Conservation (phyloP, 1,284 basidiomycete species). For the Xerocomus nothofagi region DNA sequence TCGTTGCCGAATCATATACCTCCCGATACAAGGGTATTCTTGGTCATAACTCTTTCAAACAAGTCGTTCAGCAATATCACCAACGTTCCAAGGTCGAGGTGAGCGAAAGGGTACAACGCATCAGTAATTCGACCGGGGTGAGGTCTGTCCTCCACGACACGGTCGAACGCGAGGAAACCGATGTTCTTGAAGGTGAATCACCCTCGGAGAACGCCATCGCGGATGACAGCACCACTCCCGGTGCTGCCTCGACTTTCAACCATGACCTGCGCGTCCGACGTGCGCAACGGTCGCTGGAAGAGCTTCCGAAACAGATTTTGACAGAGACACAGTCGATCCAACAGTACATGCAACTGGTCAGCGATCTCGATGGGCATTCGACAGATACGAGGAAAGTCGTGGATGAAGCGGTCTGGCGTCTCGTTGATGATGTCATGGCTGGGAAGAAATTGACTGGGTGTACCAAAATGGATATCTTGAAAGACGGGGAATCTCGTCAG, state of each 20-base stretch:
- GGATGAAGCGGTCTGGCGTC: conserved; percentile 40
- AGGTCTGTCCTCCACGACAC: neutral
- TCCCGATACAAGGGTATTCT: conserved; percentile 53
- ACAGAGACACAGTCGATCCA: conserved; percentile 46
- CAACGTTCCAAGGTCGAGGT: conserved; percentile 22
- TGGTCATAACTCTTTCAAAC: conserved; percentile 46
- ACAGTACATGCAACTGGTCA: conserved; percentile 47
- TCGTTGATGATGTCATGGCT: conserved; percentile 53
- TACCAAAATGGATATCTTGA: conserved; percentile 48
- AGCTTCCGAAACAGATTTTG: conserved; percentile 50
- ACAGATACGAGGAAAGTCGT: conserved; percentile 25
- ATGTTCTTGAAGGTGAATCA: neutral
- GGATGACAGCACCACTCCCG: neutral
- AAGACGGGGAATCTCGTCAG: conserved; percentile 49
- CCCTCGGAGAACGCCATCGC: neutral
- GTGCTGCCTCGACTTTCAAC: conserved; percentile 6
- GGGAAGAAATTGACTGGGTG: conserved; percentile 39
- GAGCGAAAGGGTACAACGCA: conserved; percentile 8
- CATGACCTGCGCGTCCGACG: neutral
- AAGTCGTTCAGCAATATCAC: conserved; percentile 49
- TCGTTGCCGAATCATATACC: conserved; percentile 64
- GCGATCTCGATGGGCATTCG: conserved; percentile 20
- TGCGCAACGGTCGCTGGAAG: conserved; percentile 43
- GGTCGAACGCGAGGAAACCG: conserved; percentile 2
- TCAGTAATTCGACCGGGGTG: conserved; percentile 1